Base-by-base conservation (phyloP, 192 early-diverging fungal genomes). In the Obelidium mucronatum region DNA sequence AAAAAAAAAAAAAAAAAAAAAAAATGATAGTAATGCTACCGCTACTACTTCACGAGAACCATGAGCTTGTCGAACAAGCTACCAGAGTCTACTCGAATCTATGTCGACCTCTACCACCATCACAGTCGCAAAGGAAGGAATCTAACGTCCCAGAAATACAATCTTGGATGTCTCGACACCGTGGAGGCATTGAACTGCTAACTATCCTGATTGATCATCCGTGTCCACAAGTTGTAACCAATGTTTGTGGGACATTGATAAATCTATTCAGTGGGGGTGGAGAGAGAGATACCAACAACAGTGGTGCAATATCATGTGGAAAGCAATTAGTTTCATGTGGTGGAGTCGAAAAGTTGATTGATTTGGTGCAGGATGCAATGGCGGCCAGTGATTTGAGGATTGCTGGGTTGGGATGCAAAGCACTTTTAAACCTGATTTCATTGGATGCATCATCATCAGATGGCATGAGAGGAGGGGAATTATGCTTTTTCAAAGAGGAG, bases 171-270 rank as follows among this genome's bases (percentile, higher is more conserved):
- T 13, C 33, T 22, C 36, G 48, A 11, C 48, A 64, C 35, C 59
- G 52, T n/a, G 71, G 71, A 72, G 84, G 81, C 1, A 77, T 81
- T 15, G 81, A 86, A 67, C 51, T 83, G 22, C 71, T 85, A 11
- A 73, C 73, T 5, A 58, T 87, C 30, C 73, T 87, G 17, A 53
- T 87, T 30, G 83, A 82, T 40, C 83, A 87, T 63, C 28, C 73
- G 22, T 66, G 73, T 26, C 44, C 30, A 5, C 54, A 66, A 11
- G 78, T 87, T 28, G 15, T 81, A 2, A 54, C 62, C 34, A 82
- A 85, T 53, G 76, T 78, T 8, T 80, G 79, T 51, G 85, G 85
- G 4, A 85, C 79, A 15, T 54, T 87, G 17, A 63, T 80, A 36
- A 87, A 87, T 67, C 40, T 86, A 19, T 70, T 77, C 24, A 15